Percentiles rank a stretch among this genome's conserved stretches.
phyloP scores from a whole-genome alignment of 1,139 yeast species.

The Lodderomyces pseudojiufengensis region DNA sequence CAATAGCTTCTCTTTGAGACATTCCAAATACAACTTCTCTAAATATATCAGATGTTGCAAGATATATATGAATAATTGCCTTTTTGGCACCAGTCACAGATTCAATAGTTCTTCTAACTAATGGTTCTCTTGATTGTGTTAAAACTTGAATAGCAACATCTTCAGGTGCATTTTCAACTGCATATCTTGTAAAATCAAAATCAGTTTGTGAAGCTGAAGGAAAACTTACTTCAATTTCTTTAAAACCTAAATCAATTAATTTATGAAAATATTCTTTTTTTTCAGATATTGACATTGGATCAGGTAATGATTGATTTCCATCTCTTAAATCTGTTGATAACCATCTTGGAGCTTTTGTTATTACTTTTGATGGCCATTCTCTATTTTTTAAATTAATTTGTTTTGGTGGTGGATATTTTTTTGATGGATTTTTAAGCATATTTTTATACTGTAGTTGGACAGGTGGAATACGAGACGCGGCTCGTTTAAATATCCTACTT shows the following conservation, averaged over 20 bases:
- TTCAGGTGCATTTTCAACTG: slow-evolving; percentile 45
- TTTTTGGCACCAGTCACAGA: slow-evolving; percentile 45
- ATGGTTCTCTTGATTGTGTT: slow-evolving; percentile 45
- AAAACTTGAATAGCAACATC: slow-evolving; percentile 47
- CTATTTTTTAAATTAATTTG: slow-evolving; percentile 38
- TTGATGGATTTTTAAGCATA: slow-evolving; percentile 43
- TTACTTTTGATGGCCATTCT: slow-evolving; percentile 40
- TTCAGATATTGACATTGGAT: slow-evolving; percentile 46
- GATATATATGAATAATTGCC: slow-evolving; percentile 46
- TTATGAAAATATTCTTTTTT: slow-evolving; percentile 45
- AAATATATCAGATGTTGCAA: slow-evolving; percentile 47
- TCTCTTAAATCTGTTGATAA: slow-evolving; percentile 49
- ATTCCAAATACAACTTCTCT: slow-evolving; percentile 46
- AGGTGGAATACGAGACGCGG: slow-evolving; percentile 19
- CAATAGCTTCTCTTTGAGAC: slow-evolving; percentile 39
- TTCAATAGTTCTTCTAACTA: slow-evolving; percentile 44
- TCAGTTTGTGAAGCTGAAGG: slow-evolving; percentile 50
- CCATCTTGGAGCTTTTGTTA: slow-evolving; percentile 47
- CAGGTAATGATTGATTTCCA: slow-evolving; percentile 49
- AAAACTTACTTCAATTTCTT: slow-evolving; percentile 48
- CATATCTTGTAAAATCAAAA: slow-evolving; percentile 47
- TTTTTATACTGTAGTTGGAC: slow-evolving; percentile 18
- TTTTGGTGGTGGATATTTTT: slow-evolving; percentile 37
- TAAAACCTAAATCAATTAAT: slow-evolving; percentile 44
- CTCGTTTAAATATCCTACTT: slow-evolving; percentile 26